Conservation (phyloP, 2,329 filamentous ascomycete genomes). For the Apiospora rasikravindrae region DNA sequence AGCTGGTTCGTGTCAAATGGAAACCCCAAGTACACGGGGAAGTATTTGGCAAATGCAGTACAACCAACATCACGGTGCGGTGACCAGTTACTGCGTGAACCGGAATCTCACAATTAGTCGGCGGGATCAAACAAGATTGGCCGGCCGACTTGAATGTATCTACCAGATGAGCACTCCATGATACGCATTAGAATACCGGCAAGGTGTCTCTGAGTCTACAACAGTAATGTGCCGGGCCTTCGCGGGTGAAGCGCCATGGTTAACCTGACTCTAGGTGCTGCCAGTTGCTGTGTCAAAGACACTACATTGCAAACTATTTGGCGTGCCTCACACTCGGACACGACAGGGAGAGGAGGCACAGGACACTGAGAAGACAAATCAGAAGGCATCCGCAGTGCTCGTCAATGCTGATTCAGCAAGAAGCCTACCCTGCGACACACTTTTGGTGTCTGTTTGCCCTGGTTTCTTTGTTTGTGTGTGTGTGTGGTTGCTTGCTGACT, state of each 20-base stretch:
- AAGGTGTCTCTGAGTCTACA: background rate
- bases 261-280: background rate
- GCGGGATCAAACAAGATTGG: background rate
- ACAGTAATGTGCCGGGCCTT: background rate
- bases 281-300: background rate
- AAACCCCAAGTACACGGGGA: background rate
- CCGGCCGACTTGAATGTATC: background rate
- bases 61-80: background rate
- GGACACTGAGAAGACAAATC: background rate
- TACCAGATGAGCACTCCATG: background rate
- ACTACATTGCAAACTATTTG: background rate
- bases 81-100: background rate
- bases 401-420: background rate
- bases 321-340: background rate
- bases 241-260: background rate
- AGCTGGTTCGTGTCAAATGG: background rate
- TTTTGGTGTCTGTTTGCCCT: background rate
- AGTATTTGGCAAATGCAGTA: slow-evolving; percentile 17
- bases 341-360: background rate
- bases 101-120: background rate
- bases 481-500: background rate
- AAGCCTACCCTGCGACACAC: background rate
- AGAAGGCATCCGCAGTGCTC: background rate
- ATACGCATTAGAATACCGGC: background rate
- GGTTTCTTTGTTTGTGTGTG: background rate